These are phyloP conservation scores for Tuber umbilicatum DNA, from an alignment of 495 filamentous ascomycete species.

Conservation along the genomic window DNA sequence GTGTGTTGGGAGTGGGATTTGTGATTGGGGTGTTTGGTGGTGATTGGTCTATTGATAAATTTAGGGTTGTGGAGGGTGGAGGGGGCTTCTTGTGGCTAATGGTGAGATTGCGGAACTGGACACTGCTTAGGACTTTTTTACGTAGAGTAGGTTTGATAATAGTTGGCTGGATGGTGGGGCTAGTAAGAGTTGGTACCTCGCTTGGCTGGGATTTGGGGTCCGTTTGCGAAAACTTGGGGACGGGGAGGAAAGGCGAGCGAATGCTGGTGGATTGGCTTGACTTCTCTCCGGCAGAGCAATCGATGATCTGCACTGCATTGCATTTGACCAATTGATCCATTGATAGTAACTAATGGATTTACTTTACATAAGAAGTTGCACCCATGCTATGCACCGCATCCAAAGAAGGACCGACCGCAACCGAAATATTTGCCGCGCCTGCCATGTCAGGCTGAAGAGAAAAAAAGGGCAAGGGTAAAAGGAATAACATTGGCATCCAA, in stretches of 20 bases:
- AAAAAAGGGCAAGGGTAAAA: neutral
- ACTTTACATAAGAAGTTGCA: neutral
- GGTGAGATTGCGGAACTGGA: conserved; percentile 67
- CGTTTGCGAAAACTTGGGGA: neutral
- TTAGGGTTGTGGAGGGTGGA: conserved; percentile 66
- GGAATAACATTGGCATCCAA: neutral
- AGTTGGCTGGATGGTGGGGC: conserved; percentile 75
- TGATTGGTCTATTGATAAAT: conserved; percentile 52
- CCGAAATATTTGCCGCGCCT: neutral
- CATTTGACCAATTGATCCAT: neutral
- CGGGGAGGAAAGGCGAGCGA: neutral
- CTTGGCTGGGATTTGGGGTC: neutral
- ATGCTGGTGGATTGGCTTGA: neutral
- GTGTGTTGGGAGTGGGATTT: conserved; percentile 62
- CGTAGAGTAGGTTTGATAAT: conserved; percentile 54
- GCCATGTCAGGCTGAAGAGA: neutral
- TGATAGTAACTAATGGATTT: neutral
- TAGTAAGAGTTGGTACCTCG: conserved; percentile 59
- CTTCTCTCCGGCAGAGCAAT: neutral
- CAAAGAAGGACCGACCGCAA: neutral
- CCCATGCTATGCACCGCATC: neutral
- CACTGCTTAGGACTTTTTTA: conserved; percentile 65
- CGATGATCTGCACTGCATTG: neutral
- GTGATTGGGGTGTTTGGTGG: conserved; percentile 64
- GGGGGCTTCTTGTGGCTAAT: conserved; percentile 73